These are phyloP conservation scores for Apiotrichum siamense DNA, from an alignment of 1,284 basidiomycete genomes.

Conservation along the genomic window DNA sequence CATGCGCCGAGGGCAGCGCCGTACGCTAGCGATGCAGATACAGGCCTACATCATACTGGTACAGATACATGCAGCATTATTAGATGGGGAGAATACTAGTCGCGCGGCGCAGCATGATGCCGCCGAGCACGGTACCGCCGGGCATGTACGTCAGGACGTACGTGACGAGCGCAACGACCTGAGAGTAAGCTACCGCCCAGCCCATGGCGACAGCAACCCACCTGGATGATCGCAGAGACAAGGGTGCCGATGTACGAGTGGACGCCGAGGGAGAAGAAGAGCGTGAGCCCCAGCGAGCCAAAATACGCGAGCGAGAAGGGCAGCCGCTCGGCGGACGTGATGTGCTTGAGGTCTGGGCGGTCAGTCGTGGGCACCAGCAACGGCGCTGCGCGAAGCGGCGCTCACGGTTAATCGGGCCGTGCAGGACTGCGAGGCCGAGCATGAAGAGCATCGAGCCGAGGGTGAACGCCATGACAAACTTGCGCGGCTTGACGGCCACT, in stretches of 20 bases:
- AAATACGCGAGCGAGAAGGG: slow-evolving; percentile 85
- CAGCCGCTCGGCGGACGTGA: slow-evolving; percentile 73
- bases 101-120: slow-evolving; percentile 73
- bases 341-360: slow-evolving; percentile 68
- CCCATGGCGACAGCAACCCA: slow-evolving; percentile 27
- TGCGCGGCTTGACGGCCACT: slow-evolving; percentile 72
- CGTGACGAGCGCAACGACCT: slow-evolving; percentile 72
- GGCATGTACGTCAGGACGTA: slow-evolving; percentile 90
- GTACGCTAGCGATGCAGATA: too few relatives aligned
- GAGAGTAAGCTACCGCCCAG: not conserved
- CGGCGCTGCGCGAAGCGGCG: not conserved
- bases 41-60: too few relatives aligned
- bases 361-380: not conserved
- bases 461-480: slow-evolving; percentile 84
- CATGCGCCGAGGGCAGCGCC: too few relatives aligned
- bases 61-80: not conserved
- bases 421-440: slow-evolving; percentile 54
- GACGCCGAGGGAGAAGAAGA: slow-evolving; percentile 77
- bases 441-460: slow-evolving; percentile 37
- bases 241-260: slow-evolving; percentile 79
- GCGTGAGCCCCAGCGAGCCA: slow-evolving; percentile 67
- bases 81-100: slow-evolving; percentile 69
- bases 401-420: slow-evolving; percentile 46
- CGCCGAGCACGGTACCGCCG: slow-evolving; percentile 72
- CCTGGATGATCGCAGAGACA: slow-evolving; percentile 69